Base-by-base conservation (phyloP, 805 yeast genomes). In the Monosporozyma servazzii region DNA sequence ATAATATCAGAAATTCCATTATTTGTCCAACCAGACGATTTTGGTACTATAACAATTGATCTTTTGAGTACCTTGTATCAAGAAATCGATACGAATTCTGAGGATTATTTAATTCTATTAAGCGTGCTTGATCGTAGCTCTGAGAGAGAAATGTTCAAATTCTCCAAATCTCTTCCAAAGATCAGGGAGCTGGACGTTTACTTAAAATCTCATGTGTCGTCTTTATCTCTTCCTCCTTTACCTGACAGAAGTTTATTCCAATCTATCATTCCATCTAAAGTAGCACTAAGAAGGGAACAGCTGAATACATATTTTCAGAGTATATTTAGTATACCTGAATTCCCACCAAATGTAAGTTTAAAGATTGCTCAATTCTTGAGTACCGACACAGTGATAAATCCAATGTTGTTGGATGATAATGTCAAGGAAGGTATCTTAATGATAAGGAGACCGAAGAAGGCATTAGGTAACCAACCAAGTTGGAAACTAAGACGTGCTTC, bases 401-500 rank as follows among this genome's bases (percentile, higher is more conserved):
- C 60, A 78, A 76, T 65, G 77, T 75, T 60, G 71, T 70, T 52
- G 50, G 72, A 58, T 51, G 85, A 82, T 2, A 76, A 77, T 1
- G 63, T 70, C 33, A 81, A 80, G 60, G 86, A 82, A 63, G 90
- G 91, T 0, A 79, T 75, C 59, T 66, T 86, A 46, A 67, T 85
- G 13, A 76, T 86, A 54, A 73, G 84, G 45, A 78, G 80, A 49
- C 82, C 83, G 20, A 68, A 68, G 47, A 68, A 68, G 46, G 58
- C 71, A 5, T 45, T 68, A 58, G 84, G 87, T 8, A 69, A 82
- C 50, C 84, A 84, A 2, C 70, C 72, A 31, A 71, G 70, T 27
- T 86, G 95, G 95, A 83, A 80, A 60, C 74, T 80, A 4, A 69
- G 87, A 48, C 83, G 84, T 74, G 84, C 85, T 64, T 79, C 79